Evolutionary conservation across 225 moss, liverwort and hornwort genomes (phyloP).

Genomic region (Climacium dendroides): DNA sequence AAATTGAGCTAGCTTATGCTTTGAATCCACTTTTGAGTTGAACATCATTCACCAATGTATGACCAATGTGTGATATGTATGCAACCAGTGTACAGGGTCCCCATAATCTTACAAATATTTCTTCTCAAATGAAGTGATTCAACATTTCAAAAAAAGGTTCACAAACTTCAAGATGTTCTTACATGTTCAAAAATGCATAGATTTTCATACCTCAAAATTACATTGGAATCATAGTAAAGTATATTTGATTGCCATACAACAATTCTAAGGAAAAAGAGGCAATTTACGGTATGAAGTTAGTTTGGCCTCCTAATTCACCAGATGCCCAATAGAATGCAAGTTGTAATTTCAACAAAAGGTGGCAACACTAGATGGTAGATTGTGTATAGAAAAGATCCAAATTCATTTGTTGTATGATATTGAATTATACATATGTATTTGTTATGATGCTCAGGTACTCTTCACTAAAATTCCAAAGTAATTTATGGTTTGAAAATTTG

Average conservation of each 20-base stretch:
- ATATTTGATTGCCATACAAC: neutral
- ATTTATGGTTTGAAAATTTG: neutral
- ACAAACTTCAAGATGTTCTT: neutral
- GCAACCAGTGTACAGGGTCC: neutral
- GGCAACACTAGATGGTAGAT: neutral
- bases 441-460: rapidly evolving
- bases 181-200: neutral
- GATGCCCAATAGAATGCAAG: neutral
- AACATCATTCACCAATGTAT: neutral
- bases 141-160: neutral
- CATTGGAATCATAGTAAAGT: neutral
- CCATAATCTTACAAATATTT: neutral
- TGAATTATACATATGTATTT: neutral
- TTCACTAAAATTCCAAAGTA: neutral
- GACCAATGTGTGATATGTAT: rapidly evolving
- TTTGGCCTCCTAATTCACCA: neutral
- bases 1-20: neutral
- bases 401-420: neutral
- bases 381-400: neutral
- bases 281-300: neutral
- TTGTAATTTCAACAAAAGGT: rapidly evolving
- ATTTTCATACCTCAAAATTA: neutral
- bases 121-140: rapidly evolving
- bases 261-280: neutral
- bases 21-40: neutral